Base-by-base conservation (phyloP, 139 green algal genomes). In the Chlamydomonas asymmetrica region DNA sequence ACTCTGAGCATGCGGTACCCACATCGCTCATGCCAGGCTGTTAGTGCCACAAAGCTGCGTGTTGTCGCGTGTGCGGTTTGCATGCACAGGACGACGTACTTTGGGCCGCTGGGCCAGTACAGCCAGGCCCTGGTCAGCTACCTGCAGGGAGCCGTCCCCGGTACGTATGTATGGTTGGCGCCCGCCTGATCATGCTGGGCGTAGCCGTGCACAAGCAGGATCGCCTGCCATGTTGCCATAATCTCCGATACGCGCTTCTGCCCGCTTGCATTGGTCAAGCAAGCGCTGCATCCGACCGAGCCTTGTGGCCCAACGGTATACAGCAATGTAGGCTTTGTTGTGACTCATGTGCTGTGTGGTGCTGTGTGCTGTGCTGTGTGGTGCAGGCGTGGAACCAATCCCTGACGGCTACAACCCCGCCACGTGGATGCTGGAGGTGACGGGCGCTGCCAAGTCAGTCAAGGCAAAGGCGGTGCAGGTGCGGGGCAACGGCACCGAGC, bases 341-440 rank as follows among this genome's bases (percentile, higher is more conserved):
- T 31, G 56, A 22, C 7, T 32, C 16, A 63, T 63, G 10, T 16
- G 56, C 27, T 31, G 25, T 31, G 5, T 66, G 29, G 25, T 56
- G 52, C 13, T 57, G 22, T 27, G 10, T 13, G 66, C 7, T 41
- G 25, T n/a, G 25, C 38, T 57, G 18, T 8, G 8, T 16, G n/a
- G 27, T 38, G n/a, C 62, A 71, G 68, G 40, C 27, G 70, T 77
- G 23, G 49, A 48, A 41, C 48, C 69, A 6, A 50, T 56, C 27
- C 66, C 66, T 4, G 56, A 56, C 2, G 76, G 73, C 71, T 89
- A 90, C 66, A 96, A 96, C 81, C 91, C 91, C 10, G 88, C 91
- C 56, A 94, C 88, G 10, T 96, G 91, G 91, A 94, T 96, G 90
- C 81, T 96, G 29, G 87, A 93, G 38, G 78, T 90, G 7, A 85